Evolutionary conservation across 2,329 filamentous ascomycete species (phyloP).

Genomic region (Trichoderma simmonsii): DNA sequence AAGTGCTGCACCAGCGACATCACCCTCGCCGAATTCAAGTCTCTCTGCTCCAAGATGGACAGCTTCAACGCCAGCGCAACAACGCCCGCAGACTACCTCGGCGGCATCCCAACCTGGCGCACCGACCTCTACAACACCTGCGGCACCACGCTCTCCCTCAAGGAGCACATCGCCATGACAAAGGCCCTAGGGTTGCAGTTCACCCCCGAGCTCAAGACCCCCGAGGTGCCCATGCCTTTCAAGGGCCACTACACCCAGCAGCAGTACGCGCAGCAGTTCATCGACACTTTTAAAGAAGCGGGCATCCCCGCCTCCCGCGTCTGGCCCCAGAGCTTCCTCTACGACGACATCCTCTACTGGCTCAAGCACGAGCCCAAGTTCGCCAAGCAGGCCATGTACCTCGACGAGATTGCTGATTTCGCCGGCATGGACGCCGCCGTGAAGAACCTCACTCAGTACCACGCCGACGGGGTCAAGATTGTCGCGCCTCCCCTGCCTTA

Average conservation of each 20-base stretch:
- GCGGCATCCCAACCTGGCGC: constrained; percentile 58
- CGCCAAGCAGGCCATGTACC: constrained; percentile 59
- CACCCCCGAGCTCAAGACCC: constrained; percentile 66
- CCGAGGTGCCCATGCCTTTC: constrained; percentile 69
- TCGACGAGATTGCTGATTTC: constrained; percentile 60
- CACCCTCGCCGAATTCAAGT: constrained; percentile 64
- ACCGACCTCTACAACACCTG: constrained; percentile 65
- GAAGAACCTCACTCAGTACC: constrained; percentile 54
- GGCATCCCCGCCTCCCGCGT: constrained; percentile 53
- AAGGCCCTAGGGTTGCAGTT: constrained; percentile 59
- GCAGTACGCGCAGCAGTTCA: constrained; percentile 61
- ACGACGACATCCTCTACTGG: constrained; percentile 65
- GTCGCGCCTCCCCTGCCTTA: constrained; percentile 63
- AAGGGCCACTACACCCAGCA: constrained; percentile 60
- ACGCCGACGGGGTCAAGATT: constrained; percentile 56
- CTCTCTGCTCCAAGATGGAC: constrained; percentile 70
- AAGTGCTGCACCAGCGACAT: constrained; percentile 71
- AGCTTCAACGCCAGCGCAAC: constrained; percentile 56
- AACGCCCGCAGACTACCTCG: constrained; percentile 55
- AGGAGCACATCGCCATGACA: constrained; percentile 60
- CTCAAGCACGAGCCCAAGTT: constrained; percentile 58
- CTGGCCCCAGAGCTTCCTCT: constrained; percentile 64
- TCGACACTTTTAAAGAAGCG: constrained; percentile 55
- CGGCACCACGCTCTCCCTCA: constrained; percentile 58
- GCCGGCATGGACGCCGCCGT: constrained; percentile 52